Evolutionary conservation across 257 asterid species (phyloP).

Genomic region (Fraxinus anomala): DNA sequence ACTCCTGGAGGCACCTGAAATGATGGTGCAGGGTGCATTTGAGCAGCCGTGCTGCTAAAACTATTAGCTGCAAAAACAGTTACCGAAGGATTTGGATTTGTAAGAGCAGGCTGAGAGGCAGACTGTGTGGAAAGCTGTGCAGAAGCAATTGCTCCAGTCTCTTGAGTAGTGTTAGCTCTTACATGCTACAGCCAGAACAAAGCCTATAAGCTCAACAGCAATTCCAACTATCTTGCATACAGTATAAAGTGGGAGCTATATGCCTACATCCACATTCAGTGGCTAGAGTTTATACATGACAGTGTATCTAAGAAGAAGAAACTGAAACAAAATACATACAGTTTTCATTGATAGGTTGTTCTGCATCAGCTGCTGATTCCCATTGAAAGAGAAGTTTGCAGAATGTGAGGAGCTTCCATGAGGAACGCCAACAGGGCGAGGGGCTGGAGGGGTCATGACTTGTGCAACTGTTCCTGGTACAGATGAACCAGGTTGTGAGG

Average conservation of each 20-base stretch:
- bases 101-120: slow-evolving; percentile 48
- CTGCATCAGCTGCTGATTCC: slow-evolving; percentile 39
- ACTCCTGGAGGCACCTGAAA: slow-evolving; percentile 60
- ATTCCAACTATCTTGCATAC: not conserved
- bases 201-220: slow-evolving; percentile 16
- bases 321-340: slow-evolving; percentile 33
- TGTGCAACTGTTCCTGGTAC: slow-evolving; percentile 40
- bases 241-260: slow-evolving; percentile 12
- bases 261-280: slow-evolving; percentile 10
- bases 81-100: slow-evolving; percentile 46
- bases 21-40: slow-evolving; percentile 56
- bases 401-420: slow-evolving; percentile 35
- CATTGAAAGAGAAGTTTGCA: slow-evolving; percentile 41
- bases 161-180: slow-evolving; percentile 49
- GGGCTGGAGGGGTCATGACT: slow-evolving; percentile 39
- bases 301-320: slow-evolving; percentile 18
- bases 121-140: slow-evolving; percentile 47
- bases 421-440: slow-evolving; percentile 28
- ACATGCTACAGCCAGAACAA: slow-evolving; percentile 47
- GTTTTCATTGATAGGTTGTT: slow-evolving; percentile 40
- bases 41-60: slow-evolving; percentile 37
- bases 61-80: slow-evolving; percentile 44
- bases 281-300: slow-evolving; percentile 8
- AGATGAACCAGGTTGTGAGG: slow-evolving; percentile 34
- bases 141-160: slow-evolving; percentile 45